Evolutionary conservation across 768 basidiomycete genomes (phyloP).

Genomic region (Calocybe cyanea): DNA sequence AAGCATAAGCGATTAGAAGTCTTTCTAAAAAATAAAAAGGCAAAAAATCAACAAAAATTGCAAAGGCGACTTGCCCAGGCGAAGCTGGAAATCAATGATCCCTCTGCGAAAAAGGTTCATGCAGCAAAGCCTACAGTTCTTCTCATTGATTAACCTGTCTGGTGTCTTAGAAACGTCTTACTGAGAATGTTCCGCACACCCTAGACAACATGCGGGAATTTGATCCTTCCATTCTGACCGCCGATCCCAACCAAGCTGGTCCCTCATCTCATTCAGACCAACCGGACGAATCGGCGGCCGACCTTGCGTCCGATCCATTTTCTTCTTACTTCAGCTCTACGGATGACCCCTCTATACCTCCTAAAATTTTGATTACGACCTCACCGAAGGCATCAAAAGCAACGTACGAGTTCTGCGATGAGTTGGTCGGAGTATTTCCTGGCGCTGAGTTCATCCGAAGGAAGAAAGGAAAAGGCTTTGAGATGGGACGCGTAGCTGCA

Average conservation of each 20-base stretch:
- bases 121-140: not conserved
- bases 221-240: slow-evolving; percentile 64
- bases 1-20: slow-evolving; percentile 85
- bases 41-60: slow-evolving; percentile 78
- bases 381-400: slow-evolving; percentile 83
- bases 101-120: slow-evolving; percentile 63
- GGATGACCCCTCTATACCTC: slow-evolving; percentile 67
- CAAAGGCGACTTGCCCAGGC: slow-evolving; percentile 74
- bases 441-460: slow-evolving; percentile 86
- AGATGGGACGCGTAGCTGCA: slow-evolving; percentile 84
- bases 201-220: slow-evolving; percentile 92
- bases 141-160: not conserved
- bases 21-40: slow-evolving; percentile 66
- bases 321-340: slow-evolving; percentile 70
- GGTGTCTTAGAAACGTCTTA: slow-evolving; percentile 63
- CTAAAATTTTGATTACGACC: slow-evolving; percentile 89
- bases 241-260: slow-evolving; percentile 37
- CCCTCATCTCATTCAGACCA: slow-evolving; percentile 35
- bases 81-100: slow-evolving; percentile 74
- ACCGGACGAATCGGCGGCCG: slow-evolving; percentile 57
- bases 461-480: slow-evolving; percentile 87
- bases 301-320: slow-evolving; percentile 74
- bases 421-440: slow-evolving; percentile 84
- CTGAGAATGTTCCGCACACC: slow-evolving; percentile 84
- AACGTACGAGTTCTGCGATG: slow-evolving; percentile 92